phyloP scores from a whole-genome alignment of 129 eudicot species.

The Gnaphalium uliginosum region DNA sequence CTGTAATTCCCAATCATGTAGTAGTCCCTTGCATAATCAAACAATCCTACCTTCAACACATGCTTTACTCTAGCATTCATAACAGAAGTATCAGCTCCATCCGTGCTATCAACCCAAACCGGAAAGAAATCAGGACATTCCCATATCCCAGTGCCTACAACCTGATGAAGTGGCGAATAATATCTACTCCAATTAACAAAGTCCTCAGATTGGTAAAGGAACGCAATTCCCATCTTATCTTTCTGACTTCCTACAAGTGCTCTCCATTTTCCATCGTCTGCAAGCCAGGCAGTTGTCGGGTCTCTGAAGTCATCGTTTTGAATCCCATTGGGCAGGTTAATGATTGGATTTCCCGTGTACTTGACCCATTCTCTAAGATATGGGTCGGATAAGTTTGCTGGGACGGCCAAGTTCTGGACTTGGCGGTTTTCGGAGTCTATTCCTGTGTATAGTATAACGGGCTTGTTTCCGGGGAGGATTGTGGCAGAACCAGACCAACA shows the following conservation, averaged over 20 bases:
- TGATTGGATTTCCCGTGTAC: slow-evolving; percentile 46
- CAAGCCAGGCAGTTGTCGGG: slow-evolving; percentile 75
- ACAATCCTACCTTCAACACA: slow-evolving; percentile 57
- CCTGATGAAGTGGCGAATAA: slow-evolving; percentile 38
- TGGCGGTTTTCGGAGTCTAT: slow-evolving; percentile 39
- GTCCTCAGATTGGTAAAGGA: slow-evolving; percentile 51
- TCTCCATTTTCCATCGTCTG: slow-evolving; percentile 50
- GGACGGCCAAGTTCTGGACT: slow-evolving; percentile 62
- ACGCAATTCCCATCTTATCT: slow-evolving; percentile 38
- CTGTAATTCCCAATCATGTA: slow-evolving; percentile 58
- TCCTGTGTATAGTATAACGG: slow-evolving; percentile 67
- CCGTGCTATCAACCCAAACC: slow-evolving; percentile 32
- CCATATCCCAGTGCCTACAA: slow-evolving; percentile 47
- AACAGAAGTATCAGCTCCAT: slow-evolving; percentile 48
- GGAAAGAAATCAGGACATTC: slow-evolving; percentile 80
- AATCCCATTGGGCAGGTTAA: slow-evolving; percentile 36
- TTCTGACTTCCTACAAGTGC: slow-evolving; percentile 45
- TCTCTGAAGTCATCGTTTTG: slow-evolving; percentile 46
- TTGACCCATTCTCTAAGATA: slow-evolving; percentile 63
- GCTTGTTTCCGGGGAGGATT: slow-evolving; percentile 50
- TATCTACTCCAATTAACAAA: slow-evolving; percentile 47
- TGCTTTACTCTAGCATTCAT: slow-evolving; percentile 36
- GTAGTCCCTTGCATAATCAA: slow-evolving; percentile 37
- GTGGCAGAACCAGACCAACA: slow-evolving; percentile 75
- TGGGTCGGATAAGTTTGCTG: slow-evolving; percentile 59